These are phyloP conservation scores for Agrocybe praecox DNA, from an alignment of 768 basidiomycete species.

Conservation along the genomic window DNA sequence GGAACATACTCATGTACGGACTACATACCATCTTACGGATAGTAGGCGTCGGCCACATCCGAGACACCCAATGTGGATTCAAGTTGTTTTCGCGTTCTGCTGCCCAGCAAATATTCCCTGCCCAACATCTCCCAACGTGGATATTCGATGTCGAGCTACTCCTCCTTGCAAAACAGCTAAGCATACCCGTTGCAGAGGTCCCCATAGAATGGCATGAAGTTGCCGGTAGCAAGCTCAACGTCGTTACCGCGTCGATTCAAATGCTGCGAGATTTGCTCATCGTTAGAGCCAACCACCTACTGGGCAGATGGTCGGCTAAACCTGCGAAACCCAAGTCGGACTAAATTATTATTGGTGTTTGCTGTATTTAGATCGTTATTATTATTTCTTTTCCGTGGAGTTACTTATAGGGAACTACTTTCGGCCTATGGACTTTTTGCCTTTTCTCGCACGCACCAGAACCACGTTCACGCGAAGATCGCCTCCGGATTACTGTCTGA, in stretches of 20 bases:
- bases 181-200: conserved; percentile 83
- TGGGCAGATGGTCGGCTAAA: conserved; percentile 71
- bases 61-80: conserved; percentile 97
- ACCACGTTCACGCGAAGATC: neutral
- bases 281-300: conserved; percentile 76
- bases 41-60: conserved; percentile 87
- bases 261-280: conserved; percentile 90
- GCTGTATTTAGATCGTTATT: neutral
- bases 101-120: conserved; percentile 82
- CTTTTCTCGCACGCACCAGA: neutral
- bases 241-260: conserved; percentile 81
- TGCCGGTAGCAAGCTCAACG: conserved; percentile 87
- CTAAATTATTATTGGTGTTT: conserved; percentile 8
- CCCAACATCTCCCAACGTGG: conserved; percentile 88
- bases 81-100: conserved; percentile 89
- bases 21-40: conserved; percentile 88
- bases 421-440: neutral
- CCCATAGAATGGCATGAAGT: conserved; percentile 95
- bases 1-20: conserved; percentile 93
- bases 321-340: conserved; percentile 27
- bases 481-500: no score
- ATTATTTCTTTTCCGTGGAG: neutral
- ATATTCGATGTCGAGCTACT: conserved; percentile 97
- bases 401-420: neutral
- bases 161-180: conserved; percentile 76